Percentiles rank a stretch among this genome's conserved stretches.
Conservation (phyloP, 202 grass and related monocot genomes). For the Sporobolus alterniflorus region DNA sequence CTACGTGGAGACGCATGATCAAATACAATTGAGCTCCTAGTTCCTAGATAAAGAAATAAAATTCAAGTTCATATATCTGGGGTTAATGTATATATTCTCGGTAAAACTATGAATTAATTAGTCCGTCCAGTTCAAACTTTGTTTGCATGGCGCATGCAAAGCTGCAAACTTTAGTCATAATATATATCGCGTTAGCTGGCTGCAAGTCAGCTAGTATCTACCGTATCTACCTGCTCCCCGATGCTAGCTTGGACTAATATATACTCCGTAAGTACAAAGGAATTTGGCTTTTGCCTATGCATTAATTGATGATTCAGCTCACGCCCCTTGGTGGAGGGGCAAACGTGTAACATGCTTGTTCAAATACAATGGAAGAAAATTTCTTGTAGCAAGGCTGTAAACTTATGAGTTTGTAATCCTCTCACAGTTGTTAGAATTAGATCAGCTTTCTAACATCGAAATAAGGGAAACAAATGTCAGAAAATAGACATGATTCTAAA, state of each 20-base stretch:
- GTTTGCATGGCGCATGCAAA: constrained; percentile 29
- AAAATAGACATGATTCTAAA: too few relatives aligned
- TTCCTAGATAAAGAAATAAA: not conserved
- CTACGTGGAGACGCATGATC: constrained; percentile 29
- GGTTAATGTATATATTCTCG: not conserved
- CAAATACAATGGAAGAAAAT: too few relatives aligned
- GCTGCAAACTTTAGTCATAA: not conserved
- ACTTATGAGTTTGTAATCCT: too few relatives aligned
- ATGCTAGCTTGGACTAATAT: not conserved
- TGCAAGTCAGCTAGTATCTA: not conserved
- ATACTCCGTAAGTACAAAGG: not conserved
- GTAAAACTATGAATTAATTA: not conserved
- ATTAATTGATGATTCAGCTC: too few relatives aligned
- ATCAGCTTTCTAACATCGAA: too few relatives aligned
- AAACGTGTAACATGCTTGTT: too few relatives aligned
- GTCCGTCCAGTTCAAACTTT: not conserved
- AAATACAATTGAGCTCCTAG: not conserved
- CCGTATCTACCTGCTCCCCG: not conserved
- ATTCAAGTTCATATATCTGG: not conserved
- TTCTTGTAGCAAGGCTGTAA: too few relatives aligned
- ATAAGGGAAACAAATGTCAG: too few relatives aligned
- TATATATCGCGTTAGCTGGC: not conserved
- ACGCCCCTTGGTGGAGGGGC: too few relatives aligned
- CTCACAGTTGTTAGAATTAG: too few relatives aligned
- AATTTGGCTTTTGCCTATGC: not conserved